phyloP scores from a whole-genome alignment of 441 rosid species.

The Populus tomentosa region DNA sequence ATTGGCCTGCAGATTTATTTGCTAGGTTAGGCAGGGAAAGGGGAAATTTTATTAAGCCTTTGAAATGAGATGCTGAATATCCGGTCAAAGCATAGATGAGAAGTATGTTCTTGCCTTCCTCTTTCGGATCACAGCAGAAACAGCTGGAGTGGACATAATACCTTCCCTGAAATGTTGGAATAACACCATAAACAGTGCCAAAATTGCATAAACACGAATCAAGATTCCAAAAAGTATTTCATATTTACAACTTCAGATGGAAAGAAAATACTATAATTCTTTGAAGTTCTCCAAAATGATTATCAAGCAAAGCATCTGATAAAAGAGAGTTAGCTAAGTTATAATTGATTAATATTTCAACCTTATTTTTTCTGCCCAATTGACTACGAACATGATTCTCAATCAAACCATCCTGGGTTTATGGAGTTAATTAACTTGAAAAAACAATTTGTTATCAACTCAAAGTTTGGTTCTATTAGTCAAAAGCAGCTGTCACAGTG shows the following conservation, averaged over 20 bases:
- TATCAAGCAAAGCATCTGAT: neutral
- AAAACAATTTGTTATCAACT: neutral
- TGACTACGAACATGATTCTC: neutral
- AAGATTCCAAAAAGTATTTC: neutral
- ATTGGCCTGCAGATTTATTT: constrained; percentile 48
- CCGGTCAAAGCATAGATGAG: constrained; percentile 7
- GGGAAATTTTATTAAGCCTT: neutral
- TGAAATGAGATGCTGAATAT: neutral
- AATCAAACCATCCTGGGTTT: neutral
- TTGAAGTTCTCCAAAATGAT: neutral
- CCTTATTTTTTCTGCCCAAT: neutral
- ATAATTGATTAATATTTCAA: neutral
- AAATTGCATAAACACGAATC: neutral
- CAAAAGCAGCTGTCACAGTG: neutral
- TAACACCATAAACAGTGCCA: neutral
- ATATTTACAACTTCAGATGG: neutral
- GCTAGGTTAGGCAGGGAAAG: constrained; percentile 7
- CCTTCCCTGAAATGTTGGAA: constrained; percentile 59
- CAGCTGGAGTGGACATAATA: constrained; percentile 84
- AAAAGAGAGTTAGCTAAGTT: neutral
- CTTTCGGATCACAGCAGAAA: constrained; percentile 86
- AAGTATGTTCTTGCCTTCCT: constrained; percentile 54
- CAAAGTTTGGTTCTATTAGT: neutral
- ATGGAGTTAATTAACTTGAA: neutral
- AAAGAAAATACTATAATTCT: neutral